Evolutionary conservation across 2,329 filamentous ascomycete genomes (phyloP), one percentile per base, ranked within the genome.

Genomic region (Alternaria arbusti): DNA sequence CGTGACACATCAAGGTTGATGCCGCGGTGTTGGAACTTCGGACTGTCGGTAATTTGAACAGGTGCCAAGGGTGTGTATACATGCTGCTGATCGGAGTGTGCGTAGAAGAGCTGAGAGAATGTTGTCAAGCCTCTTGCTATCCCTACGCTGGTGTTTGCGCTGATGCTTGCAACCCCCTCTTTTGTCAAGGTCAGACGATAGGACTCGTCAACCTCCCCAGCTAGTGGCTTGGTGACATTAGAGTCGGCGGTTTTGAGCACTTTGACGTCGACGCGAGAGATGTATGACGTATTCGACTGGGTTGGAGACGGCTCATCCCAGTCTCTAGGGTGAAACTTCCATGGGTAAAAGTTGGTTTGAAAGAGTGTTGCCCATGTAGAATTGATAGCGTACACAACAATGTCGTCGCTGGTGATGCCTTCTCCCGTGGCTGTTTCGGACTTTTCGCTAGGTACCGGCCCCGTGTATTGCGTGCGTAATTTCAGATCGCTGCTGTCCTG

Each of bases 71-170:
- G 86, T 1, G 90, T 93, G 82, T 97, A 97, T 2, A 84, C 79
- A 40, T 68, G 36, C 11, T 80, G 74, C 25, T 86, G 87, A 4
- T 83, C 74, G 43, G 89, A 89, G 80, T 93, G 90, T 76, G 88
- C 78, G 81, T 89, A 95, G 82, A 96, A 96, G 15, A 96, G 86
- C 82, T 96, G 93, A 0, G 87, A 86, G 74, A 96, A 93, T 2
- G 91, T 90, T 69, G 91, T 90, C 22, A 96, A 84, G n/a, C 86
- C 93, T 67, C 88, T 88, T 17, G 93, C 83, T 32, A 94, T 82
- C 54, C 93, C 93, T 7, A 87, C 86, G 15, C 90, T 89, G 1
- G 90, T 89, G 36, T 84, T 84, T 15, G 91, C 91, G 23, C 82
- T 82, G 71, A 96, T 89, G 43, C 82, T 85, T 28, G 87, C 90